phyloP scores from a whole-genome alignment of 306 rosid species.

The Cucumis hystrix region DNA sequence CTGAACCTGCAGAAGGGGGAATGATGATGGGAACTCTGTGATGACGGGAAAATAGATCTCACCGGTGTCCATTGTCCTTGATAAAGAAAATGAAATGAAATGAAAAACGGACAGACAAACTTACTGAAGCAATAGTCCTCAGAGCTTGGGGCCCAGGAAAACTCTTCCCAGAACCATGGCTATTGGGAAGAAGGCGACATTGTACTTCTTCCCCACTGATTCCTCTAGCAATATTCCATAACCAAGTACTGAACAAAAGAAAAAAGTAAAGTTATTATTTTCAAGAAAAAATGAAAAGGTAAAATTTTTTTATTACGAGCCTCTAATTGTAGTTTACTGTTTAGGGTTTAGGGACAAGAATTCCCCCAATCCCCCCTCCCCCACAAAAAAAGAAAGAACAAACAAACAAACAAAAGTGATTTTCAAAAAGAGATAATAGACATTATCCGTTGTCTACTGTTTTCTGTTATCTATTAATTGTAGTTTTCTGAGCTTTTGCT shows the following conservation, averaged over 20 bases:
- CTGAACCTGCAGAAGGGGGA: constrained; percentile 41
- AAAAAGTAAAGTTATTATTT: constrained; percentile 6
- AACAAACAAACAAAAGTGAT: no score
- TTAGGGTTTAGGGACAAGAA: no score
- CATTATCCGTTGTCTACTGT: background rate
- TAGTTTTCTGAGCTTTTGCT: no score
- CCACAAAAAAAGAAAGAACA: no score
- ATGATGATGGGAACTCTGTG: background rate
- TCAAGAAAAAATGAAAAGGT: constrained; percentile 7
- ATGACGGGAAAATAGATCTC: background rate
- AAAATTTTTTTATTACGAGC: constrained; percentile 15
- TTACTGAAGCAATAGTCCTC: constrained; percentile 57
- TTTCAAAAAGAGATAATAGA: background rate
- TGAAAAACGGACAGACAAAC: background rate
- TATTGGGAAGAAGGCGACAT: constrained; percentile 82
- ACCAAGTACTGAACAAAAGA: constrained; percentile 57
- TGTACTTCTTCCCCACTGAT: constrained; percentile 83
- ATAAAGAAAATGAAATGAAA: background rate
- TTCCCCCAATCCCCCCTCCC: no score
- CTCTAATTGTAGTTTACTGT: no score
- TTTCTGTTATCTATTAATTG: background rate
- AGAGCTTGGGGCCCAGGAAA: constrained; percentile 87
- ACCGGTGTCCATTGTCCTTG: constrained; percentile 21
- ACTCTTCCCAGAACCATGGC: constrained; percentile 98
- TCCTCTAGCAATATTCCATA: constrained; percentile 96